Evolutionary conservation across 2,329 filamentous ascomycete species (phyloP).

Genomic region (Zymoseptoria passerinii): DNA sequence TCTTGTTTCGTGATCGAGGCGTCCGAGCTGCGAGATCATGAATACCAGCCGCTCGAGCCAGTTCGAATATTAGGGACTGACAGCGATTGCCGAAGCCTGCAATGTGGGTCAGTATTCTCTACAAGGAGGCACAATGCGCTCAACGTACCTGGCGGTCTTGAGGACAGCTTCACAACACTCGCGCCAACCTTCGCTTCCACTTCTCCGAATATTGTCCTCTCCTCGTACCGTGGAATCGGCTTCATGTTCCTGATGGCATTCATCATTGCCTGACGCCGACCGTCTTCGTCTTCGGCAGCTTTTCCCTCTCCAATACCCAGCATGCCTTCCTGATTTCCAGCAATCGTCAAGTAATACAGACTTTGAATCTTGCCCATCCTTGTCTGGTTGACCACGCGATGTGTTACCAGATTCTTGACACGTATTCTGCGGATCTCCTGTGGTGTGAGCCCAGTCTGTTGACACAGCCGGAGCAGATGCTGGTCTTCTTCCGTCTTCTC

Average conservation of each 20-base stretch:
- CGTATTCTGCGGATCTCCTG: constrained; percentile 46
- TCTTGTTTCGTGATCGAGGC: constrained; percentile 80
- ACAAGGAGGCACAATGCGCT: not conserved
- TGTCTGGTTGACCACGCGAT: constrained; percentile 82
- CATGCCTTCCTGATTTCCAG: constrained; percentile 78
- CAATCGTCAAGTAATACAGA: constrained; percentile 67
- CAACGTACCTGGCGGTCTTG: constrained; percentile 75
- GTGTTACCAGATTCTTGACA: constrained; percentile 64
- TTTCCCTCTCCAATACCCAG: constrained; percentile 88
- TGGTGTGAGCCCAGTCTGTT: constrained; percentile 48
- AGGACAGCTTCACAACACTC: constrained; percentile 71
- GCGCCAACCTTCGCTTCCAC: constrained; percentile 78
- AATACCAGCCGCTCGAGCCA: constrained; percentile 80
- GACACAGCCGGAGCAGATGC: constrained; percentile 44
- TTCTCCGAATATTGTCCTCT: constrained; percentile 82
- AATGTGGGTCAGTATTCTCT: constrained; percentile 2
- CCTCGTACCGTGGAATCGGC: constrained; percentile 85
- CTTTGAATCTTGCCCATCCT: constrained; percentile 87
- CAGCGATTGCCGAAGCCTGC: constrained; percentile 88
- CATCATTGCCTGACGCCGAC: constrained; percentile 63
- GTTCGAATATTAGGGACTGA: constrained; percentile 87
- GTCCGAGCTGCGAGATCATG: constrained; percentile 77
- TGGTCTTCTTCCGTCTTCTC: constrained; percentile 29
- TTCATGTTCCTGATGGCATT: constrained; percentile 85
- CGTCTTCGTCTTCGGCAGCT: constrained; percentile 62